Evolutionary conservation across 2,329 filamentous ascomycete species (phyloP), one percentile per base, ranked within the genome.

Genomic region (Paecilomyces sp.): DNA sequence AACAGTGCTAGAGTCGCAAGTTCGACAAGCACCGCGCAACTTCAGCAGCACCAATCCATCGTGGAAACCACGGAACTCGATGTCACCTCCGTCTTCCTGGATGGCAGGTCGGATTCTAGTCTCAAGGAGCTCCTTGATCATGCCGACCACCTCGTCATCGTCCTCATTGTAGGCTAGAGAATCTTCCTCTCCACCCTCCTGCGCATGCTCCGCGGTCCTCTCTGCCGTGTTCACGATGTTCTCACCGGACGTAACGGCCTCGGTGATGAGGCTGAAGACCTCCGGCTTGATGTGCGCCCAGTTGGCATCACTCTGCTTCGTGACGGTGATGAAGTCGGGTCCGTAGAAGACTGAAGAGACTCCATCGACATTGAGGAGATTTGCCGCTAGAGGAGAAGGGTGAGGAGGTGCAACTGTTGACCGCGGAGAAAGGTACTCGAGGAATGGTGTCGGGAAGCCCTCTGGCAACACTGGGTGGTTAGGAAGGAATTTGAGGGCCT

Each of bases 121-220:
- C 77, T 99, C 94, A 36, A 99, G 81, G 33, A 99, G 80, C 78
- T 99, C 94, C 79, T 97, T 96, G 78, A 99, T 97, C 94, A 97
- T 97, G 61, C 91, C 89, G 8, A 99, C 89, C 11, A 97, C 91
- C 77, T 99, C 94, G 65, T 88, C 88, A 73, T 99, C 94, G 63
- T 95, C 88, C 71, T 96, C 92, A 67, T 93, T 87, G 74, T 93
- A 96, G 24, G 85, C 85, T 57, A 96, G 79, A 61, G 85, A 89
- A 68, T 96, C 91, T 62, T 85, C 84, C 63, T 80, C 80, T 13
- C 69, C 65, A 52, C 77, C 63, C 68, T 77, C 62, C 77, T 82
- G 66, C 71, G 84, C 77, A 55, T 80, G 77, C 55, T 64, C 84
- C 71, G 76, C 75, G 0, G 85, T 85, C 66, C 83, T 83, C 66